Percentiles rank a stretch among this genome's conserved stretches.
Conservation (phyloP, 1,284 basidiomycete genomes). For the Stereum hirsutum region DNA sequence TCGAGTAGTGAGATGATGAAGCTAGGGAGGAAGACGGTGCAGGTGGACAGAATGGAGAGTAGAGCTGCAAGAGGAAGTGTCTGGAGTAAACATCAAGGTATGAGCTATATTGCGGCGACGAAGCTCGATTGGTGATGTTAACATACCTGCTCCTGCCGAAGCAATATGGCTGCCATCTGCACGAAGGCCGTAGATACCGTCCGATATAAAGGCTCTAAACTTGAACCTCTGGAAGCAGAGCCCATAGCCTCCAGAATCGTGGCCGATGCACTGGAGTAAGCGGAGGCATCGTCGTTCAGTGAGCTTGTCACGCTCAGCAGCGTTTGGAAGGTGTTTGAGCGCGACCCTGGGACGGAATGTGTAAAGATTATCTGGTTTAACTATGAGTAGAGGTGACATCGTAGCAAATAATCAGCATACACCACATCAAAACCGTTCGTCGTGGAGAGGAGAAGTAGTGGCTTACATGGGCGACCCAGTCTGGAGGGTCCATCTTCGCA, state of each 20-base stretch:
- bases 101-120: neutral
- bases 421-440: conserved; percentile 1
- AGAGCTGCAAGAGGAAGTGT: conserved; percentile 10
- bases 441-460: conserved; percentile 2
- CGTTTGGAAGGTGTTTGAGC: conserved; percentile 42
- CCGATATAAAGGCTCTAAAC: neutral
- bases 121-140: neutral
- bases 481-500: conserved; percentile 26
- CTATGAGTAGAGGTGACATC: too few relatives aligned
- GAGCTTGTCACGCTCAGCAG: conserved; percentile 25
- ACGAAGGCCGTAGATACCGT: conserved; percentile 1
- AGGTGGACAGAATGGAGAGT: conserved; percentile 10
- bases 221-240: neutral
- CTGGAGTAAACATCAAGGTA: conserved; percentile 7
- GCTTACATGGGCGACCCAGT: conserved; percentile 49
- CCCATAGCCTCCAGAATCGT: conserved; percentile 10
- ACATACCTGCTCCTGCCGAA: conserved; percentile 1
- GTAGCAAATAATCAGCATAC: neutral
- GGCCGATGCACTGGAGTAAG: conserved; percentile 9
- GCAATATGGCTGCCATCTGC: conserved; percentile 6
- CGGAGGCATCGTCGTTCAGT: neutral
- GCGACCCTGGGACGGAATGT: conserved; percentile 32
- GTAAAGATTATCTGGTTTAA: conserved; percentile 49
- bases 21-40: conserved; percentile 10
- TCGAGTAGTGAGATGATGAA: conserved; percentile 9